Conservation (phyloP, 2,329 filamentous ascomycete species). For the Aspergillus sojae region DNA sequence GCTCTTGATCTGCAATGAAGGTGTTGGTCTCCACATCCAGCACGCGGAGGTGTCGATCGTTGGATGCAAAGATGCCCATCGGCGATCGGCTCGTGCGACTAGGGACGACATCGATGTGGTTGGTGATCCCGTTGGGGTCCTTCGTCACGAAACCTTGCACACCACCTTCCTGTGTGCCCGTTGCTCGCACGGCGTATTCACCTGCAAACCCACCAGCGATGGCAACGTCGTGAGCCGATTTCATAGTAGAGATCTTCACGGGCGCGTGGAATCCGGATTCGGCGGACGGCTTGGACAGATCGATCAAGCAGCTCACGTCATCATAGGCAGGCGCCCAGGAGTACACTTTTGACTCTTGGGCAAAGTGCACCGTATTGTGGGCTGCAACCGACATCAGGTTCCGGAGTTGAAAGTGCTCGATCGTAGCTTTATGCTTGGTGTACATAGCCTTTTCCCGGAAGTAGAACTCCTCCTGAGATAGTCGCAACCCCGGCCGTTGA, state of each 20-base stretch:
- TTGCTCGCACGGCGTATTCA: constrained; percentile 56
- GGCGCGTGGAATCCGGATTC: constrained; percentile 39
- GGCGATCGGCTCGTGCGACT: constrained; percentile 52
- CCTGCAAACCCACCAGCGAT: constrained; percentile 61
- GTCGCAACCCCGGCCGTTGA: constrained; percentile 25
- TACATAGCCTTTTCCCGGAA: constrained; percentile 55
- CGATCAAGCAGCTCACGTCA: constrained; percentile 48
- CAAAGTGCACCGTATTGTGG: constrained; percentile 59
- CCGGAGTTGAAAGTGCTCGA: constrained; percentile 62
- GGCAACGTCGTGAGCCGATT: constrained; percentile 52
- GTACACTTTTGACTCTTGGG: constrained; percentile 50
- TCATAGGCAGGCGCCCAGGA: constrained; percentile 53
- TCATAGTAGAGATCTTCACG: constrained; percentile 57
- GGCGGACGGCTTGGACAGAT: constrained; percentile 47
- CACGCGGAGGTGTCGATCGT: constrained; percentile 57
- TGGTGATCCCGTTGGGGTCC: constrained; percentile 56
- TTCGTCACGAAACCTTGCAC: constrained; percentile 53
- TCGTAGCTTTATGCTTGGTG: constrained; percentile 52
- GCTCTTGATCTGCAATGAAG: constrained; percentile 41
- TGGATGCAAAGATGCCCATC: constrained; percentile 59
- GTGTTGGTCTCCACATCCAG: constrained; percentile 55
- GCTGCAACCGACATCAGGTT: constrained; percentile 59
- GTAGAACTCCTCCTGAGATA: constrained; percentile 47
- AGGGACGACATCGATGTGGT: constrained; percentile 58
- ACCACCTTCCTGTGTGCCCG: constrained; percentile 33